Conservation (phyloP, 805 yeast genomes). For the Millerozyma acaciae region DNA sequence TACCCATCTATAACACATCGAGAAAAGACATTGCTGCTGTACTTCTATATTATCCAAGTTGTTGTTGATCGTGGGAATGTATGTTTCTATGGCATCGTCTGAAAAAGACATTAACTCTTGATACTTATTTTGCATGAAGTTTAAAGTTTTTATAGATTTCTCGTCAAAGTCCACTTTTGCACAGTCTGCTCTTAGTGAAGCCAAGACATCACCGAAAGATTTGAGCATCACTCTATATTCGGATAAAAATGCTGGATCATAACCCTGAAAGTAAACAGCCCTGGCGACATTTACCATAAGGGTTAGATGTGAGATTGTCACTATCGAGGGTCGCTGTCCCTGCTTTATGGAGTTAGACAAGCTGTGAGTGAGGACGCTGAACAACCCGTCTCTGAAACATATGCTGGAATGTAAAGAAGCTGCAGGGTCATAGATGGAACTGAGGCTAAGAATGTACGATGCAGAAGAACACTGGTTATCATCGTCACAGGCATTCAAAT, state of each 20-base stretch:
- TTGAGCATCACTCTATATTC: conserved; percentile 25
- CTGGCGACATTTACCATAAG: conserved; percentile 33
- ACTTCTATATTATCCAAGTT: conserved; percentile 21
- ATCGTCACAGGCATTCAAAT: conserved; percentile 24
- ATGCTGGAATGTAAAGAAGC: conserved; percentile 33
- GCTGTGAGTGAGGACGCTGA: conserved; percentile 30
- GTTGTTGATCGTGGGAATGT: conserved; percentile 23
- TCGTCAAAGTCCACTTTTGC: conserved; percentile 1
- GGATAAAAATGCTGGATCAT: conserved; percentile 26
- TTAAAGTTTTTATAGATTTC: conserved; percentile 7
- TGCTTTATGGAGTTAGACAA: conserved; percentile 13
- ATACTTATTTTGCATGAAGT: conserved; percentile 18
- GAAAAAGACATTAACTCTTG: conserved; percentile 21
- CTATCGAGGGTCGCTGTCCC: conserved; percentile 10
- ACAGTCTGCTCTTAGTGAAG: not conserved
- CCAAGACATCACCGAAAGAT: conserved; percentile 18
- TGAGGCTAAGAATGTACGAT: conserved; percentile 34
- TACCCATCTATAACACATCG: conserved; percentile 35
- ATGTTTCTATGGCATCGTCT: conserved; percentile 20
- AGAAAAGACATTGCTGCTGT: conserved; percentile 32
- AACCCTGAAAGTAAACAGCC: conserved; percentile 34
- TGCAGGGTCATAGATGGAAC: conserved; percentile 42
- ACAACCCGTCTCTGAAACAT: conserved; percentile 40
- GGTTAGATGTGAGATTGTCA: conserved; percentile 29
- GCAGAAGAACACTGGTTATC: conserved; percentile 31